Base-by-base conservation (phyloP, 129 eudicot species). In the Flaveria sonorensis region DNA sequence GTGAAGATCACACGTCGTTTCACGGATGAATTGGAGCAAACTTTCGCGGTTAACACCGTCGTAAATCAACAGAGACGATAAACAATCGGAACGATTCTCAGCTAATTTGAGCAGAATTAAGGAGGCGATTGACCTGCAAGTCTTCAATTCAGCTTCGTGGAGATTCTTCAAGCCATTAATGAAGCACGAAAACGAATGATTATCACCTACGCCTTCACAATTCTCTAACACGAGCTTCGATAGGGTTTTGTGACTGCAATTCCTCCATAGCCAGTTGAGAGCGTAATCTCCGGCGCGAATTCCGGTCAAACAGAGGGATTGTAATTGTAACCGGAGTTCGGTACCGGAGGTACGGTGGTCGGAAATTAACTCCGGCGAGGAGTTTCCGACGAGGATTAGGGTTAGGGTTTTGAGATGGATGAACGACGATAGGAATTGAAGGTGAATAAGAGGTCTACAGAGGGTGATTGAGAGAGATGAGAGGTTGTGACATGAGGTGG, bases 1-100 rank as follows among this genome's bases (percentile, higher is more conserved):
- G n/a, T 10, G 80, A 60, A 92, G 23, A 5, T 79, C 65, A 69
- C 83, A 89, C 3, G 51, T 72, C 63, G 85, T 59, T 13, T 79
- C 86, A 39, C 56, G 86, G 10, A 89, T 55, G 82, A 89, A 92
- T 24, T 82, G 89, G 19, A 87, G 89, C 61, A 92, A 72, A 1
- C 93, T 86, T 18, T 86, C 88, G 39, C 70, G 82, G 23, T 82
- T 79, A 3, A 89, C 96, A 7, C 97, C 96, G 56, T 89, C 97
- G 60, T 89, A 75, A 46, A 92, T 81, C 59, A 88, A 60, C 48
- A 92, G 50, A 3, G 93, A 84, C 28, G 6, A 19, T 48, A 92
- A 77, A 23, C 80, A 63, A 24, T 42, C 51, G 24, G 77, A 86
- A 6, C 56, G 50, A 48, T 53, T 81, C 51, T 83, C 93, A 3